These are phyloP conservation scores for Cyphellophora europaea DNA, from an alignment of 2,329 filamentous ascomycete genomes.

Conservation along the genomic window DNA sequence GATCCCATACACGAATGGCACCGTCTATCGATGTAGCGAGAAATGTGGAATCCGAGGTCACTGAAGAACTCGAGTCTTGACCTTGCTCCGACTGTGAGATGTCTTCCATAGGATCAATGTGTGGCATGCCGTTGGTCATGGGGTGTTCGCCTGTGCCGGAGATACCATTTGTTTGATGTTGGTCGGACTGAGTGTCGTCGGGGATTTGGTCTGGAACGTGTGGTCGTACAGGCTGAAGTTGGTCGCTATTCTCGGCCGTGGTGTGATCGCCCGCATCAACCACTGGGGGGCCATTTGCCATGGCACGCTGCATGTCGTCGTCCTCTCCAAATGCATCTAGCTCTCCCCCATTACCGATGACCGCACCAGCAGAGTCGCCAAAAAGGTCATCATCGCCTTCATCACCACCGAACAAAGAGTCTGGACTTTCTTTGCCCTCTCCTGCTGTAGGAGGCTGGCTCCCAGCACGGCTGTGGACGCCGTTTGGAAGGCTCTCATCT, in stretches of 20 bases:
- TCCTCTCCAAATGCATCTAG: slow-evolving; percentile 65
- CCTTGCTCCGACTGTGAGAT: slow-evolving; percentile 24
- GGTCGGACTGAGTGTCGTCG: slow-evolving; percentile 9
- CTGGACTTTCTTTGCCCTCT: slow-evolving; percentile 55
- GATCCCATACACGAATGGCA: slow-evolving; percentile 39
- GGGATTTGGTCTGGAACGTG: too few relatives aligned
- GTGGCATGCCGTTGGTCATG: slow-evolving; percentile 31
- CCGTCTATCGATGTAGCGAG: slow-evolving; percentile 58
- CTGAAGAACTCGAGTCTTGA: slow-evolving; percentile 41
- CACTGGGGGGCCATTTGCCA: slow-evolving; percentile 51
- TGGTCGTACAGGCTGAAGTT: slow-evolving; percentile 4
- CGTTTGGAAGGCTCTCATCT: slow-evolving; percentile 48
- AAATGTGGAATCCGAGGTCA: slow-evolving; percentile 67
- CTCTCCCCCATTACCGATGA: slow-evolving; percentile 34
- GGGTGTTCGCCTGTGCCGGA: slow-evolving; percentile 21
- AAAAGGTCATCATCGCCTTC: slow-evolving; percentile 72
- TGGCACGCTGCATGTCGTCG: slow-evolving; percentile 67
- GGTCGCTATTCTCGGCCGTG: slow-evolving; percentile 2
- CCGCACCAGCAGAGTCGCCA: slow-evolving; percentile 62
- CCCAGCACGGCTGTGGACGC: slow-evolving; percentile 30
- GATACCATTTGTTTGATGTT: slow-evolving; percentile 13
- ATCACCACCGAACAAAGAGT: slow-evolving; percentile 76
- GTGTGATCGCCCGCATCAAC: slow-evolving; percentile 11
- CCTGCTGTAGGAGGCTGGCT: slow-evolving; percentile 36
- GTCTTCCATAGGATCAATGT: slow-evolving; percentile 30